Conservation (phyloP, 306 rosid genomes). For the Vicia faba region DNA sequence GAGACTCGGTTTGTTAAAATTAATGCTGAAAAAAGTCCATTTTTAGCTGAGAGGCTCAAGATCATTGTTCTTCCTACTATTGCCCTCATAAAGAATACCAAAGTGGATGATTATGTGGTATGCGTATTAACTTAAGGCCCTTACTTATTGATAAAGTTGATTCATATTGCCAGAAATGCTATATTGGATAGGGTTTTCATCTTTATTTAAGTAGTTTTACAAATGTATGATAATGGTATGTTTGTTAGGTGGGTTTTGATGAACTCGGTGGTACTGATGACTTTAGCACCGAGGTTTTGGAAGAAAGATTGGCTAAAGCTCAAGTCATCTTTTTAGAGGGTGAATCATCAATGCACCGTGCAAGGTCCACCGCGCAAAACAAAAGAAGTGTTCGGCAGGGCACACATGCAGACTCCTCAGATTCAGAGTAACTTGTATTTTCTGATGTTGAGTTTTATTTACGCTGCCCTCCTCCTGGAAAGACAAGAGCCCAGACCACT, state of each 20-base stretch:
- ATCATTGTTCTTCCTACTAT: slow-evolving; percentile 88
- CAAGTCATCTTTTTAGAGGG: slow-evolving; percentile 83
- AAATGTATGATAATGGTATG: slow-evolving; percentile 12
- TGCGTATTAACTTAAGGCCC: slow-evolving; percentile 31
- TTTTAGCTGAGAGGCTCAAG: slow-evolving; percentile 89
- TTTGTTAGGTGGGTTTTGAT: slow-evolving; percentile 88
- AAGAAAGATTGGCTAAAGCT: slow-evolving; percentile 85
- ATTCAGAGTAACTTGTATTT: slow-evolving; percentile 60
- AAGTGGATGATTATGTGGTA: slow-evolving; percentile 99
- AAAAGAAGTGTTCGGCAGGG: slow-evolving; percentile 72
- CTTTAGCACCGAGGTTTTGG: slow-evolving; percentile 86
- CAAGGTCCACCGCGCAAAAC: slow-evolving; percentile 54
- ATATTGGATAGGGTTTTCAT: background rate
- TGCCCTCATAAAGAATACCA: slow-evolving; percentile 90
- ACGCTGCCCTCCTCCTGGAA: slow-evolving; percentile 17
- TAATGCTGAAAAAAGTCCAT: slow-evolving; percentile 94
- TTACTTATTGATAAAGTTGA: background rate
- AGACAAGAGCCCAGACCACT: slow-evolving; percentile 10
- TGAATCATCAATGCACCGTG: slow-evolving; percentile 64
- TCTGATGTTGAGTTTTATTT: slow-evolving; percentile 25
- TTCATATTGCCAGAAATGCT: background rate
- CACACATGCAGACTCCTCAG: slow-evolving; percentile 74
- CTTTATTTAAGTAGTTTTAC: background rate
- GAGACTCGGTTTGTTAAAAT: slow-evolving; percentile 88
- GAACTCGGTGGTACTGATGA: slow-evolving; percentile 95